Evolutionary conservation across 805 yeast species (phyloP).

Genomic region (Limtongia smithiae): DNA sequence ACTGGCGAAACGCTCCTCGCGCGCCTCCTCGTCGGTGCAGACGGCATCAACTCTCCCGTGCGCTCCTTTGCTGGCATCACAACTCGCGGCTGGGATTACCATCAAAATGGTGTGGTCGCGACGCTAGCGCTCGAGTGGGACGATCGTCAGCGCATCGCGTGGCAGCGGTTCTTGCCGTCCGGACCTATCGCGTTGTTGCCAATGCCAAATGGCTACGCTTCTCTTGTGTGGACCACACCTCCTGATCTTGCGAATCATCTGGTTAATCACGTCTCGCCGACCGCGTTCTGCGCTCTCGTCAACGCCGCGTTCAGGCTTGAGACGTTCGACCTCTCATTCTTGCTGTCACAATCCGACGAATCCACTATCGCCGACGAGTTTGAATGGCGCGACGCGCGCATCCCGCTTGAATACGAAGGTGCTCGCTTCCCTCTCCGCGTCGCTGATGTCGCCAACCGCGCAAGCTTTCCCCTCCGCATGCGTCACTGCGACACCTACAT

Average conservation of each 20-base stretch:
- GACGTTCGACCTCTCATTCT: constrained; percentile 69
- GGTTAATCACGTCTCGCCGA: constrained; percentile 50
- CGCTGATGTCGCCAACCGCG: constrained; percentile 60
- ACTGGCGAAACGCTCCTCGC: constrained; percentile 57
- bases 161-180: constrained; percentile 87
- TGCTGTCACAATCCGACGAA: constrained; percentile 43
- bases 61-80: constrained; percentile 75
- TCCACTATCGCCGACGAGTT: constrained; percentile 58
- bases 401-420: constrained; percentile 49
- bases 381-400: constrained; percentile 59
- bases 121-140: constrained; percentile 72
- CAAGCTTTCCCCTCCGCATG: constrained; percentile 81
- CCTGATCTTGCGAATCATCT: constrained; percentile 68
- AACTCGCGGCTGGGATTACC: constrained; percentile 89
- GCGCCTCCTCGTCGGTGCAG: constrained; percentile 65
- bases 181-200: constrained; percentile 95
- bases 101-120: constrained; percentile 89
- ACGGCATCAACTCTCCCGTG: constrained; percentile 93
- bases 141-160: constrained; percentile 69
- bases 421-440: constrained; percentile 64
- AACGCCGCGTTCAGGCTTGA: constrained; percentile 85
- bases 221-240: constrained; percentile 89
- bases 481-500: constrained; percentile 89
- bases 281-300: constrained; percentile 62
- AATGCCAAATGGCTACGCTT: constrained; percentile 78